Evolutionary conservation across 2,329 filamentous ascomycete genomes (phyloP), one percentile per base, ranked within the genome.

Genomic region (Colletotrichum shisoi): DNA sequence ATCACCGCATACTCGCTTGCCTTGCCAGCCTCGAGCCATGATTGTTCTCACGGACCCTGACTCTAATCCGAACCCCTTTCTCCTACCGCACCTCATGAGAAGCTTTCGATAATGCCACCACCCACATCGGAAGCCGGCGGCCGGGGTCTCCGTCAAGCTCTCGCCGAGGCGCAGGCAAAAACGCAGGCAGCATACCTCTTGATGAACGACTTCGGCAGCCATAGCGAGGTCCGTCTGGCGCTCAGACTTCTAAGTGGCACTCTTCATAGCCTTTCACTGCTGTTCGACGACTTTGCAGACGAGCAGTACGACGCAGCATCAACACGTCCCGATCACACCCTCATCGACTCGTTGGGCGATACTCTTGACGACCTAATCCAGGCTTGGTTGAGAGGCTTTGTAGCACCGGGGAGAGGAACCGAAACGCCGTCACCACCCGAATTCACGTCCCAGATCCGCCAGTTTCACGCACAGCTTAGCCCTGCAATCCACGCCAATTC

Each of bases 231-330:
- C 15, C 45, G 45, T 12, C 17, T 9, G 27, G 56, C 60, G 6
- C 40, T 67, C 15, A 57, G 64, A 37, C 34, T 54, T 1, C 48
- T 58, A 12, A 27, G 53, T 11, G 64, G 64, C 24, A 27, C 53
- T 2, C 46, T 63, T 8, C 60, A 63, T 24, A 63, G 53, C 4
- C 40, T 67, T 3, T 31, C 13, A 9, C 53, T 67, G 3, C 34
- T 67, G 3, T 3, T 58, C 1, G 53, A 53, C 8, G 64, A 67
- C 19, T 40, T 53, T n/a, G 15, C 37, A 7, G 37, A 24, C 12
- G 27, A 3, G n/a, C n/a, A 24, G 21, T 6, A 17, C 13, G 24
- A 19, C 21, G 34, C 42, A 4, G 8, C 40, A 4, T 24, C 24
- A 7, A n/a, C 39, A 2, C 42, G 42, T 39, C 40, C 46, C 13